Conservation (phyloP, 2,329 filamentous ascomycete species). For the Fusarium humuli region DNA sequence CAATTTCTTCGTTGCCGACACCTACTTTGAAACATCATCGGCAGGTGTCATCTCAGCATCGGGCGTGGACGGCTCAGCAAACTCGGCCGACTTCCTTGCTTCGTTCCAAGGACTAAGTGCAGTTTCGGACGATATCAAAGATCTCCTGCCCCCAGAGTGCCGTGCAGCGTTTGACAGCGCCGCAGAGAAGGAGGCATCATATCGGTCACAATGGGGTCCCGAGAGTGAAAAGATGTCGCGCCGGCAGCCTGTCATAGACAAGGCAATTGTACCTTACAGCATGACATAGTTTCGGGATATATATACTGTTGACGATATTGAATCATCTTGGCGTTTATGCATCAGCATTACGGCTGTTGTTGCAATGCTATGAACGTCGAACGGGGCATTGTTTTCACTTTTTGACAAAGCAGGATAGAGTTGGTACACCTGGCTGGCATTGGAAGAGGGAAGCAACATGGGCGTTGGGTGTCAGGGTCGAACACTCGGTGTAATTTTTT, state of each 20-base stretch:
- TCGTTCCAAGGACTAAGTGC: slow-evolving; percentile 71
- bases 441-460: slow-evolving; percentile 15
- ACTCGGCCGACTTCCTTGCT: slow-evolving; percentile 60
- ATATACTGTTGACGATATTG: background rate
- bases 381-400: slow-evolving; percentile 10
- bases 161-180: slow-evolving; percentile 78
- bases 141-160: slow-evolving; percentile 76
- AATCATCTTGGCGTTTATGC: background rate
- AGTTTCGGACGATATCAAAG: slow-evolving; percentile 73
- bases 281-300: slow-evolving; percentile 49
- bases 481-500: slow-evolving; percentile 23
- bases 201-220: slow-evolving; percentile 79
- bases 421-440: slow-evolving; percentile 2
- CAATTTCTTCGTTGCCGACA: slow-evolving; percentile 69
- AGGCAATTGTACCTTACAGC: slow-evolving; percentile 70
- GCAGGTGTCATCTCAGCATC: slow-evolving; percentile 58
- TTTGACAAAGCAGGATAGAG: background rate
- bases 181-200: slow-evolving; percentile 71
- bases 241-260: slow-evolving; percentile 69
- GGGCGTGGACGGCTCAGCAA: slow-evolving; percentile 58
- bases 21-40: slow-evolving; percentile 63
- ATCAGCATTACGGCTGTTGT: background rate
- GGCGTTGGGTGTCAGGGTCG: slow-evolving; percentile 39
- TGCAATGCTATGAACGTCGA: slow-evolving; percentile 1
- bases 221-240: slow-evolving; percentile 70